Percentiles rank a stretch among this genome's conserved stretches.
phyloP scores from a whole-genome alignment of 169 alveolate genomes.

The Plasmodium ovale region DNA sequence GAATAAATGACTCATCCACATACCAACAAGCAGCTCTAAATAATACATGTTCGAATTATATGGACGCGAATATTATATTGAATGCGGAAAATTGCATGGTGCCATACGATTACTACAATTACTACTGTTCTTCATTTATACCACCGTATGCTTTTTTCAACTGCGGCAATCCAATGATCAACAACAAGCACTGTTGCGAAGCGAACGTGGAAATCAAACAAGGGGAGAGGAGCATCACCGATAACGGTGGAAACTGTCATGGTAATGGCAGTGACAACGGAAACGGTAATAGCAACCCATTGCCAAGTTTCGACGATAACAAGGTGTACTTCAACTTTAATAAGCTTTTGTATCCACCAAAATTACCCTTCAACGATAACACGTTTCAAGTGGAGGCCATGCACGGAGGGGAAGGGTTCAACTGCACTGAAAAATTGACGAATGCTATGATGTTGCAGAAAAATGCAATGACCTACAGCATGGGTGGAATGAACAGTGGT shows the following conservation, averaged over 20 bases:
- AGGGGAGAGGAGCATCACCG: neutral
- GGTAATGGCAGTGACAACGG: neutral
- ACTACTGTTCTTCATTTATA: constrained; percentile 17
- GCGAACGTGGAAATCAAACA: neutral
- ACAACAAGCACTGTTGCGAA: constrained; percentile 1
- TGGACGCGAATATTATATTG: constrained; percentile 10
- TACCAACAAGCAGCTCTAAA: neutral
- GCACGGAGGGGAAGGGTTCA: neutral
- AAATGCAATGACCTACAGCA: neutral
- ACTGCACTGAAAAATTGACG: neutral
- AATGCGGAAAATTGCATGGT: constrained; percentile 5
- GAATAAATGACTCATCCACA: constrained; percentile 14
- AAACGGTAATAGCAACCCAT: constrained; percentile 2
- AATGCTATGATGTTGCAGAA: neutral
- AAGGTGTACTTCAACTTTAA: constrained; percentile 3
- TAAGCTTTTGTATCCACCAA: constrained; percentile 6
- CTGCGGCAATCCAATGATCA: neutral
- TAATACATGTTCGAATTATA: constrained; percentile 23
- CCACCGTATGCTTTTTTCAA: constrained; percentile 29
- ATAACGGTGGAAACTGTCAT: neutral
- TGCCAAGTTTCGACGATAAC: neutral
- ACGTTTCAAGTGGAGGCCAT: constrained; percentile 1
- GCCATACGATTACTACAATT: constrained; percentile 24
- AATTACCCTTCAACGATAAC: constrained; percentile 2
- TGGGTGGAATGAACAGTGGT: neutral